Percentiles rank a stretch among this genome's conserved stretches.
These are phyloP conservation scores for Eudorina sp. DNA, from an alignment of 139 green algal species.

Conservation along the genomic window DNA sequence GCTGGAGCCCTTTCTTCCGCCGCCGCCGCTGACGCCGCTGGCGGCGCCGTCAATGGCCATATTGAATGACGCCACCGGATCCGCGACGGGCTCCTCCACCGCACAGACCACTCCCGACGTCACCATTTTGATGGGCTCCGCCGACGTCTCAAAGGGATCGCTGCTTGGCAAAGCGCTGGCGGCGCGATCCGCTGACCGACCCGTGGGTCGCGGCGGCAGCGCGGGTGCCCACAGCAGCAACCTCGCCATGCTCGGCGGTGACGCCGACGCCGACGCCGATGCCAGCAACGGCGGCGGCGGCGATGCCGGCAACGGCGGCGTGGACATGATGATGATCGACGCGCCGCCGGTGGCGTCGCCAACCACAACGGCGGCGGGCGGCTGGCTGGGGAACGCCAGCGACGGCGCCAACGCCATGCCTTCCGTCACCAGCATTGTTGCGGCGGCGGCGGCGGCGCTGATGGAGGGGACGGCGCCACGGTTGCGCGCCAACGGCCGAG, in stretches of 20 bases:
- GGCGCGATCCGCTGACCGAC: no score
- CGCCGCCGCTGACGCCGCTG: background rate
- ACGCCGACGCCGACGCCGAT: background rate
- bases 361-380: background rate
- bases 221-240: background rate
- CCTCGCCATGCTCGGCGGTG: background rate
- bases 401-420: background rate
- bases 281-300: background rate
- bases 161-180: background rate
- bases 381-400: background rate
- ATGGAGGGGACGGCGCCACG: background rate
- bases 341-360: background rate
- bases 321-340: background rate
- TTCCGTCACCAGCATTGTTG: constrained; percentile 4
- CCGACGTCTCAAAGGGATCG: background rate
- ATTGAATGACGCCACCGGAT: background rate
- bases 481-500: background rate
- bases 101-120: background rate
- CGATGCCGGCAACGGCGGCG: background rate
- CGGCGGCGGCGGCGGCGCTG: background rate
- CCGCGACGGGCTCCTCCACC: background rate
- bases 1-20: background rate
- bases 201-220: background rate
- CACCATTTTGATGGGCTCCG: background rate
- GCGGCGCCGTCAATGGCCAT: background rate